Base-by-base conservation (phyloP, 768 basidiomycete species). In the Trametes punicea region DNA sequence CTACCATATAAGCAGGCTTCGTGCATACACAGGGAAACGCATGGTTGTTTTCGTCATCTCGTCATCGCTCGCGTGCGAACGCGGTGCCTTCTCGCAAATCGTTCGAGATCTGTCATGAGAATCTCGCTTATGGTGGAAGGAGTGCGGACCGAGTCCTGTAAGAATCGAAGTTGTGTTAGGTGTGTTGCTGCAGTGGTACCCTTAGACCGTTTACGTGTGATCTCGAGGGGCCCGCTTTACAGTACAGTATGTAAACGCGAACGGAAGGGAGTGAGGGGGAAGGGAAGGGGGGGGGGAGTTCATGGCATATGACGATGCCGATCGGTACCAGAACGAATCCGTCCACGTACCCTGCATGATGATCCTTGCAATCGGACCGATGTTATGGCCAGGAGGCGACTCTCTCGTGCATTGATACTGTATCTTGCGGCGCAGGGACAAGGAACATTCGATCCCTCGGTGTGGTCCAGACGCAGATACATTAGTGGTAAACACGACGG, bases 371-470 rank as follows among this genome's bases (percentile, higher is more conserved):
- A 11, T 41, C 27, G 29, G 27, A 29, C 29, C 10, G 8, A 29
- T 16, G 2, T n/a, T 39, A 39, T 23, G 40, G 30, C 30, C 30
- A 44, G 42, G 50, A 31, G 20, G 30, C 31, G 16, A n/a, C 34
- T 36, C 34, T 10, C 13, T 10, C 34, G 34, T 36, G 34, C 34
- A 36, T 36, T n/a, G 34, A 36, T 31, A 31, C 8, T n/a, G n/a
- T 16, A 23, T 21, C 8, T 38, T 29, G 52, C 52, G 51, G 51
- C 51, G 42, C 51, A 46, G 51, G 33, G 40, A 23, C 51, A 26
- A 52, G 51, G 50, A 52, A 33, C 51, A 31, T 42, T 52, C 51
- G 51, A 52, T 52, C 40, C 21, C 27, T 20, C 23, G 20, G 15
- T 15, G 30, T n/a, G 34, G 33, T 16, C 47, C 47, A 36, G 34